Evolutionary conservation across 768 basidiomycete genomes (phyloP), one percentile per base, ranked within the genome.

Genomic region (Suillus plorans): DNA sequence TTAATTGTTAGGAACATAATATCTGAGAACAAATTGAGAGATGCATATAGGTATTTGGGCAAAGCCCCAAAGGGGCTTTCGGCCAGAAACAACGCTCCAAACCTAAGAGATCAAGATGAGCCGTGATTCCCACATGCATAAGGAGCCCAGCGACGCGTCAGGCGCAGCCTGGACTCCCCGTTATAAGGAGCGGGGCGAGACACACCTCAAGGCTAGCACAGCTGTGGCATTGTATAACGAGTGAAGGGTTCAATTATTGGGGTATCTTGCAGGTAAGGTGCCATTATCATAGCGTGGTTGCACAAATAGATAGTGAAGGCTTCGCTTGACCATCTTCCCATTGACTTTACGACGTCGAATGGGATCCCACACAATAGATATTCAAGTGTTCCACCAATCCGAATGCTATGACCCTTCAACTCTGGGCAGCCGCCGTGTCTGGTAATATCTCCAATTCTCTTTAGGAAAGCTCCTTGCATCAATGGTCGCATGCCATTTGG

Each of bases 261-360:
- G 16, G 50, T 44, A 2, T 44, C 67, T 62, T 75, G 74, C 0
- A 76, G 70, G 65, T 73, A 77, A 1, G 70, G 73, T 1, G 74
- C 72, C 52, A 76, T 45, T 6, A 75, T 65, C 20, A 66, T 53
- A 1, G 72, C 69, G 55, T 79, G 79, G 16, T 74, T 65, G 0
- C 69, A 59, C 0, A 80, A 72, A 58, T 80, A 80, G 0, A 68
- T 2, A 0, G 59, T 42, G 61, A 80, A 80, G 0, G 77, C 63
- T 3, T 78, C 74, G 2, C 77, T 69, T 0, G 67, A 72, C 80
- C 79, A 81, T 0, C 74, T 64, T 0, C 79, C 79, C 53, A 72
- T 74, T 79, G 61, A 67, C 3, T 76, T 75, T 0, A 80, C 76
- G 0, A 79, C 62, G 4, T 80, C 72, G 1, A 80, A 78, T 0